Conservation (phyloP, 257 asterid genomes). For the Orobanche coerulescens region DNA sequence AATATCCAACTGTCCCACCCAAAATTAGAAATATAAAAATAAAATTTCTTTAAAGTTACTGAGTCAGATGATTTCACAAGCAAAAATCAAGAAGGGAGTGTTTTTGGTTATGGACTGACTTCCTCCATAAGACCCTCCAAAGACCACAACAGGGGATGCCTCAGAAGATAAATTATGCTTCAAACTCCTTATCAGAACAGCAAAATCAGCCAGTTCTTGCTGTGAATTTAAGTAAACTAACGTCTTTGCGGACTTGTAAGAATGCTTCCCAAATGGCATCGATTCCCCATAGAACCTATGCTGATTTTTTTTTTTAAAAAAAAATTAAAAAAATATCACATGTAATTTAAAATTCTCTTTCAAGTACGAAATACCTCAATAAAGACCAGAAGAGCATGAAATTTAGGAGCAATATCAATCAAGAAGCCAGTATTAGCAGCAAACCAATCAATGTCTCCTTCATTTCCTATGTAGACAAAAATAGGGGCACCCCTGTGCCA, state of each 20-base stretch:
- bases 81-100: background rate
- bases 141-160: constrained; percentile 71
- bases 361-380: constrained; percentile 37
- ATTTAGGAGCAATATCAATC: constrained; percentile 66
- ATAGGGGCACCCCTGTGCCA: constrained; percentile 63
- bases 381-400: constrained; percentile 59
- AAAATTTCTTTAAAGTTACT: no score
- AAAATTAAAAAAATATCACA: background rate
- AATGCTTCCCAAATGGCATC: constrained; percentile 55
- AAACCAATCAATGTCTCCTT: constrained; percentile 80
- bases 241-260: constrained; percentile 49
- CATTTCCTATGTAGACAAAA: constrained; percentile 74
- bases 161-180: constrained; percentile 65
- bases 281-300: constrained; percentile 81
- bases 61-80: constrained; percentile 1
- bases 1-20: background rate
- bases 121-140: constrained; percentile 93
- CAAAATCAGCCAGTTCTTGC: constrained; percentile 79
- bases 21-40: background rate
- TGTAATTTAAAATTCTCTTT: background rate
- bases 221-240: constrained; percentile 66
- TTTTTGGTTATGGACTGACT: constrained; percentile 50
- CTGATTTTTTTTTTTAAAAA: constrained; percentile 24
- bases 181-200: constrained; percentile 50
- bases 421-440: constrained; percentile 71